These are phyloP conservation scores for Telopea speciosissima DNA, from an alignment of 177 flowering plant species.

Conservation along the genomic window DNA sequence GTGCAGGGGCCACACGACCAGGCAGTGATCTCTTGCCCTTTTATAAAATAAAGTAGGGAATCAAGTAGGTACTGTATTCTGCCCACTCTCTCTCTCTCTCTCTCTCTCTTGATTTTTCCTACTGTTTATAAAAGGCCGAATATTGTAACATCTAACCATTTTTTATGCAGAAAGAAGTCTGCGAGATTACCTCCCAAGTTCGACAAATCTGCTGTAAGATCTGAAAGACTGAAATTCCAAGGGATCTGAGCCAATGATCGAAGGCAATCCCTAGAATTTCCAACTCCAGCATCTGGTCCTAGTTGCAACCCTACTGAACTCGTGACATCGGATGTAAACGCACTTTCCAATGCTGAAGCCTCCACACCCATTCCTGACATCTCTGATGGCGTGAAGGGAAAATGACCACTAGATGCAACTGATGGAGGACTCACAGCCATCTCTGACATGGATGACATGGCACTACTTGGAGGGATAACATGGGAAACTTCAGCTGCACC, in stretches of 20 bases:
- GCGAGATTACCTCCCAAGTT: conserved; percentile 71
- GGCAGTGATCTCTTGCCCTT: too few relatives aligned
- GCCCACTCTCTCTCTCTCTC: too few relatives aligned
- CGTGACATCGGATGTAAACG: conserved; percentile 82
- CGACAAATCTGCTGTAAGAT: conserved; percentile 85
- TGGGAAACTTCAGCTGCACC: conserved; percentile 42
- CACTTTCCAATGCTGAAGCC: conserved; percentile 71
- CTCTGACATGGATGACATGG: conserved; percentile 77
- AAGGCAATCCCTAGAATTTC: conserved; percentile 65
- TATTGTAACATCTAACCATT: not conserved
- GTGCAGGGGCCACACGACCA: too few relatives aligned
- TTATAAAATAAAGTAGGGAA: too few relatives aligned
- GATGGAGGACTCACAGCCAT: conserved; percentile 92
- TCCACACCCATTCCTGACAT: conserved; percentile 89
- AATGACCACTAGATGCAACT: conserved; percentile 92
- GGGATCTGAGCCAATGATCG: conserved; percentile 81
- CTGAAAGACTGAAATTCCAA: conserved; percentile 92
- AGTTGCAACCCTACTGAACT: conserved; percentile 75
- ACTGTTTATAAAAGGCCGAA: too few relatives aligned
- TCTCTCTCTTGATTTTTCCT: too few relatives aligned
- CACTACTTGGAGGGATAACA: conserved; percentile 50
- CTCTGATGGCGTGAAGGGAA: conserved; percentile 84
- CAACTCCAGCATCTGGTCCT: conserved; percentile 60
- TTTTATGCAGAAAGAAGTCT: not conserved
- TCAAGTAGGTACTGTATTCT: too few relatives aligned